A percentile compares a stretch with the other conserved stretches of the same genome.
These are phyloP conservation scores for Clitopilus passeckerianus DNA, from an alignment of 768 basidiomycete genomes.

Conservation along the genomic window DNA sequence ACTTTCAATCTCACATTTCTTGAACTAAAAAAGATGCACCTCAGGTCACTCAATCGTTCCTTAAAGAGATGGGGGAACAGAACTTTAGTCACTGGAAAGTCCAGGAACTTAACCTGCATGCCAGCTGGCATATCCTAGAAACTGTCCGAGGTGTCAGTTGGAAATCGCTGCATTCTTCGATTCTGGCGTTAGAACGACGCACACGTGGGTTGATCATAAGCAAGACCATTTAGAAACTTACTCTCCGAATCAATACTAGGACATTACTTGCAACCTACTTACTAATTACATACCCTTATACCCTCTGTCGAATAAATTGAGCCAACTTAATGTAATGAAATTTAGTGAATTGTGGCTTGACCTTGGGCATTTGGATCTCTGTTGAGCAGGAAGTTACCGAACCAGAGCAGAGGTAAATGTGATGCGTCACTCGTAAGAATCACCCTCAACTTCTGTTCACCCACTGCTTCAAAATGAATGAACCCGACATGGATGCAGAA, in stretches of 20 bases:
- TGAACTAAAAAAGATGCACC: not conserved
- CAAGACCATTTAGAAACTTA: not conserved
- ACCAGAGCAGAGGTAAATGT: no score
- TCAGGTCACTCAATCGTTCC: not conserved
- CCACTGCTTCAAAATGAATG: not conserved
- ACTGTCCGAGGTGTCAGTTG: not conserved
- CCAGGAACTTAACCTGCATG: not conserved
- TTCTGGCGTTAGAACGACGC: not conserved
- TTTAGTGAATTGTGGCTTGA: no score
- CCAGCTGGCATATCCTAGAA: not conserved
- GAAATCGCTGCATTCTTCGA: not conserved
- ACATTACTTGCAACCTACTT: no score
- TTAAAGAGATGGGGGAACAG: not conserved
- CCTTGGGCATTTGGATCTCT: no score
- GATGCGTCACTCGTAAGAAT: no score
- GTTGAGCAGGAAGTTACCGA: no score
- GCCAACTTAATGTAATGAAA: no score
- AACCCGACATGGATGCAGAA: conserved; percentile 3
- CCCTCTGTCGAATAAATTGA: no score
- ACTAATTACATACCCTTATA: no score
- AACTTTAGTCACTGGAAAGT: not conserved
- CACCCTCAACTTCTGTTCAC: not conserved
- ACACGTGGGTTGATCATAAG: not conserved
- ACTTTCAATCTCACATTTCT: not conserved
- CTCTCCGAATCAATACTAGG: no score